Evolutionary conservation across 129 eudicot species (phyloP), one percentile per base, ranked within the genome.

Genomic region (Flaveria bidentis): DNA sequence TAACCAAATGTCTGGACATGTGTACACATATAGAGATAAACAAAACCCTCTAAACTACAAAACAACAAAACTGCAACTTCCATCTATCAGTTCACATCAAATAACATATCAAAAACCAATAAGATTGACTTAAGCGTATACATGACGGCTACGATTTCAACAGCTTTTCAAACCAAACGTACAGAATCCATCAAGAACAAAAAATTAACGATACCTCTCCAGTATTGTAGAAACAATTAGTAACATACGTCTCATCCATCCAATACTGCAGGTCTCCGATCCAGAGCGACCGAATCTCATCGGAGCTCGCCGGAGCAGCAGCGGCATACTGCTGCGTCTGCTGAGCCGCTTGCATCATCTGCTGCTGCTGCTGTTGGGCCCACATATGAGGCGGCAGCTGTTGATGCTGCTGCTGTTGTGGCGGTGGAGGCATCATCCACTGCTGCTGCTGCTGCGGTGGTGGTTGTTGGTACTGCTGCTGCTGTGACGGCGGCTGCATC

Each of bases 211-310:
- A 7, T 86, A 93, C 97, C 96, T 91, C 98, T 69, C 97, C 98
- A 16, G 93, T 85, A 39, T 79, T 79, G 67, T 41, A 82, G 71
- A 93, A 93, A 67, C 93, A 88, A n/a, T 67, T 67, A 41, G 69
- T 77, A 26, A 93, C 82, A 77, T 85, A 93, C 9, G 80, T 62
- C 80, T 93, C 98, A 65, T 93, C 98, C 98, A 94, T 94, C 98
- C 98, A 94, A 55, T 76, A 85, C 96, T 94, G 98, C 87, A 94
- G 83, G 36, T 91, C 98, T 6, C 98, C 98, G 66, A 94, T 91
- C 98, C 98, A 94, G 41, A 94, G 90, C 13, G 97, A 86, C 12
- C 91, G 84, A 69, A 94, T 74, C 93, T 94, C 98, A 44, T 94
- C 91, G 6, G 89, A 60, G 7, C 85, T 78, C 1, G 86, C 60